A percentile compares a stretch with the other conserved stretches of the same genome.
Conservation (phyloP, 176 grass and related monocot genomes). For the maize (Zea mays) region Zm-B73-REFERENCE-NAM-5.0 NC_050103.1:144843001-144843500, state of each 20-base stretch:
- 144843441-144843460: neutral
- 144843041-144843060: neutral
- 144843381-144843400: no score
- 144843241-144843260: neutral
- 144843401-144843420: neutral
- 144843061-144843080: constrained; percentile 28
- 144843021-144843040: constrained; percentile 3
- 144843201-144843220: neutral
- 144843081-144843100: neutral
- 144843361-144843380: neutral
- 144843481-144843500: no score
- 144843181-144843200: constrained; percentile 1
- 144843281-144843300: constrained; percentile 12
- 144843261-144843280: neutral
- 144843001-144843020: constrained; percentile 23
- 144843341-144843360: neutral
- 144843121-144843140: neutral
- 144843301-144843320: neutral
- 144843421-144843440: constrained; percentile 16
- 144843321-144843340: neutral
- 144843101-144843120: neutral
- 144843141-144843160: neutral
- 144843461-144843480: neutral
- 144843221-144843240: constrained; percentile 7
- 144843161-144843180: no score